Evolutionary conservation across 192 early-diverging fungal genomes (phyloP).

Genomic region (Hyaloraphidium curvatum): DNA sequence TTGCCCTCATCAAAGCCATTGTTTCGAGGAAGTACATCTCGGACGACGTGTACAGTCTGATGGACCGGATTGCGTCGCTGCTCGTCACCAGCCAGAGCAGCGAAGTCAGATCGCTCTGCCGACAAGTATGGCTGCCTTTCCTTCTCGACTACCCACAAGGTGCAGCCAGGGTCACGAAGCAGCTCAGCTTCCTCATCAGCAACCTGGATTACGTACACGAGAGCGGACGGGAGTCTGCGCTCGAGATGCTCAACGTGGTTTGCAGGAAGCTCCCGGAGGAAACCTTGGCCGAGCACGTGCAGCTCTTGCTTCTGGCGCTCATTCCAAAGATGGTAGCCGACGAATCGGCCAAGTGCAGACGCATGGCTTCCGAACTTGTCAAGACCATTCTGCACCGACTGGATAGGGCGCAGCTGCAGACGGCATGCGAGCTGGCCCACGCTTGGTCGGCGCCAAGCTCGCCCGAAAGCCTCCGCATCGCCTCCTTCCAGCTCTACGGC

Average conservation of each 20-base stretch:
- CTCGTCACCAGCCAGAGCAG: conserved; percentile 72
- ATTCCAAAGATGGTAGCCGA: conserved; percentile 77
- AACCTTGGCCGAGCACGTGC: conserved; percentile 48
- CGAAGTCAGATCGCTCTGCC: conserved; percentile 64
- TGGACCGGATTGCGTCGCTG: conserved; percentile 42
- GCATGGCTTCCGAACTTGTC: conserved; percentile 63
- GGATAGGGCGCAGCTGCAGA: conserved; percentile 34
- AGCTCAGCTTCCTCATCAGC: conserved; percentile 72
- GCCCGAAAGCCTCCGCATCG: conserved; percentile 49
- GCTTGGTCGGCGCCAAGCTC: conserved; percentile 35
- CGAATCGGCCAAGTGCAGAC: conserved; percentile 76
- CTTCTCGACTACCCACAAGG: conserved; percentile 92
- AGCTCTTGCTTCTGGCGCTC: conserved; percentile 70
- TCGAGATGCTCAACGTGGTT: conserved; percentile 69
- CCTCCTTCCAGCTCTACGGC: conserved; percentile 68
- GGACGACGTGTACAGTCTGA: conserved; percentile 86
- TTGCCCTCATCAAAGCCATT: conserved; percentile 72
- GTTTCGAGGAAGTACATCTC: conserved; percentile 65
- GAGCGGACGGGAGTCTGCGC: conserved; percentile 71
- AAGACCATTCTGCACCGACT: conserved; percentile 41
- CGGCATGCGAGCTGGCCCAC: conserved; percentile 30
- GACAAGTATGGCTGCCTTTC: conserved; percentile 69
- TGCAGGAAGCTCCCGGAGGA: conserved; percentile 61
- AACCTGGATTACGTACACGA: conserved; percentile 85
- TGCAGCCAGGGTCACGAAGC: conserved; percentile 49